A percentile compares a stretch with the other conserved stretches of the same genome.
Conservation (phyloP, 768 basidiomycete species). For the Podaxis pistillaris region DNA sequence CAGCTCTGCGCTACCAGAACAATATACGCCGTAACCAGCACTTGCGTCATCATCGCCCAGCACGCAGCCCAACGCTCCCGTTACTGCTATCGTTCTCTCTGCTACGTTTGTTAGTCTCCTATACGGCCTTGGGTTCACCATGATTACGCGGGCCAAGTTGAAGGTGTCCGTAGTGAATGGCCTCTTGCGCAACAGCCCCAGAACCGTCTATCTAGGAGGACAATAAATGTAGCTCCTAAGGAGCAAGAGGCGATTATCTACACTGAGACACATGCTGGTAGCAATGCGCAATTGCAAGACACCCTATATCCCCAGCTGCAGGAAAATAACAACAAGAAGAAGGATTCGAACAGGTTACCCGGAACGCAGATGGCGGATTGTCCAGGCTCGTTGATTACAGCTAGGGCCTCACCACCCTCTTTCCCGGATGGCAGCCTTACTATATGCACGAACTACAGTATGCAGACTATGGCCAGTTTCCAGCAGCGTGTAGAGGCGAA, state of each 20-base stretch:
- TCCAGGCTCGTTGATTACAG: neutral
- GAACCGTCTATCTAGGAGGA: neutral
- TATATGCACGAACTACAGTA: neutral
- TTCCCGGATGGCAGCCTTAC: neutral
- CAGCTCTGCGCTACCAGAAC: neutral
- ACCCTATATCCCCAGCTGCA: neutral
- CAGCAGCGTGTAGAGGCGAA: slow-evolving; percentile 24
- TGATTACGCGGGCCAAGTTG: slow-evolving; percentile 2
- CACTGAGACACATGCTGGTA: neutral
- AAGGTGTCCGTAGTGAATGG: neutral
- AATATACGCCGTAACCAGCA: neutral
- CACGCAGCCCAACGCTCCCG: neutral
- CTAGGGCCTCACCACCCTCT: slow-evolving; percentile 6
- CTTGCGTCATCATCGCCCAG: neutral
- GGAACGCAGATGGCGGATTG: neutral
- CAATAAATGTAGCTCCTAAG: neutral
- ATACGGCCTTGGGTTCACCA: slow-evolving; percentile 7
- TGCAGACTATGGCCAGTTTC: slow-evolving; percentile 14
- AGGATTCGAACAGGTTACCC: neutral
- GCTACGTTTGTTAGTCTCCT: slow-evolving; percentile 10
- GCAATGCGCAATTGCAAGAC: neutral
- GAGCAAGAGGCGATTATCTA: neutral
- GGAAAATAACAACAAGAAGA: neutral
- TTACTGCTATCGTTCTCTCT: slow-evolving; percentile 13
- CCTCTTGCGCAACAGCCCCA: neutral